Conservation (phyloP, 2,329 filamentous ascomycete genomes). For the Cladobotryum protrusum region DNA sequence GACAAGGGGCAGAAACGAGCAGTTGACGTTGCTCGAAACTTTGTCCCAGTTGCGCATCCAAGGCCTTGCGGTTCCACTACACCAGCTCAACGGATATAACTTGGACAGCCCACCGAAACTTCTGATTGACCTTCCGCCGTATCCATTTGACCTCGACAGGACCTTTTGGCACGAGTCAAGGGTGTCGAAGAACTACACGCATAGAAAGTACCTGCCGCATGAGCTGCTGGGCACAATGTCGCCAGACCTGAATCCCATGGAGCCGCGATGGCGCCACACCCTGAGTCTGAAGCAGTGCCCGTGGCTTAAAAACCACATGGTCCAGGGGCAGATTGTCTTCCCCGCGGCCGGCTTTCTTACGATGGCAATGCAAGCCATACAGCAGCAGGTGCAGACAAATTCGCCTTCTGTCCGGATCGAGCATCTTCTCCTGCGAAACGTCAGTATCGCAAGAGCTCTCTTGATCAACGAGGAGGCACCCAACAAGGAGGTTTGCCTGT, state of each 20-base stretch:
- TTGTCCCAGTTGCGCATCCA: background rate
- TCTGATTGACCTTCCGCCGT: too few relatives aligned
- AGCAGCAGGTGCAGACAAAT: too few relatives aligned
- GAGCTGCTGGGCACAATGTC: background rate
- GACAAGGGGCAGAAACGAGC: background rate
- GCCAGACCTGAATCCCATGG: background rate
- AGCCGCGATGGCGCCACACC: background rate
- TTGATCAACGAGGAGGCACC: constrained; percentile 10
- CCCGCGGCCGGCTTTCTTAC: constrained; percentile 14
- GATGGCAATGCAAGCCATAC: background rate
- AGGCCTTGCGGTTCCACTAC: background rate
- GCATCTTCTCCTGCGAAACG: constrained; percentile 10
- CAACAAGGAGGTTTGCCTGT: constrained; percentile 14
- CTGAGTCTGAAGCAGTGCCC: background rate
- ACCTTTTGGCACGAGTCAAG: constrained; percentile 8
- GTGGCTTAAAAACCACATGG: background rate
- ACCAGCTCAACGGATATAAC: background rate
- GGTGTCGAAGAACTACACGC: background rate
- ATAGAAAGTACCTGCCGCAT: background rate
- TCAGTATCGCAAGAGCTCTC: constrained; percentile 17
- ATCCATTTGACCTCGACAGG: background rate
- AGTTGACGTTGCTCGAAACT: background rate
- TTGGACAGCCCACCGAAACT: too few relatives aligned
- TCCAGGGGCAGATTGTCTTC: background rate
- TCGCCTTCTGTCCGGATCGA: background rate